Percentiles rank a stretch among this genome's conserved stretches.
phyloP scores from a whole-genome alignment of 1,139 yeast genomes.

The Suhomyces coccinellae region DNA sequence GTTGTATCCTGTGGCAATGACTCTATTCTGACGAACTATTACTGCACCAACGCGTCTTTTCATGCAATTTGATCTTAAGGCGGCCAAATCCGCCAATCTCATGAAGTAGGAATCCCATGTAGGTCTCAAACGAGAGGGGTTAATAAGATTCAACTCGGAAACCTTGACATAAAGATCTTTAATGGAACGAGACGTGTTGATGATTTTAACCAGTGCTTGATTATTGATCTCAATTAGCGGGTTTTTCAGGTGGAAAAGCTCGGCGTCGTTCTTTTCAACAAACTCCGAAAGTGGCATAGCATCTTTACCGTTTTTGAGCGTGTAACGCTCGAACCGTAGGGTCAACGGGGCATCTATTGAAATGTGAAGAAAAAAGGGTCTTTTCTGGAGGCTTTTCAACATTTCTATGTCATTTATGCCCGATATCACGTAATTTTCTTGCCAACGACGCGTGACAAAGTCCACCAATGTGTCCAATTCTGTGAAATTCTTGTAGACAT shows the following conservation, averaged over 20 bases:
- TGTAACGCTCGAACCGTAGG: conserved; percentile 53
- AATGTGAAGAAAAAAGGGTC: conserved; percentile 86
- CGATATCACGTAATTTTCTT: conserved; percentile 57
- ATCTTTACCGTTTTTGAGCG: conserved; percentile 4
- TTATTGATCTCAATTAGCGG: conserved; percentile 53
- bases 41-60: conserved; percentile 96
- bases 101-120: conserved; percentile 96
- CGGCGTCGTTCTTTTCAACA: conserved; percentile 45
- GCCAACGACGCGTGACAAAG: conserved; percentile 72
- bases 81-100: conserved; percentile 91
- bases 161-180: conserved; percentile 53
- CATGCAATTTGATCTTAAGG: conserved; percentile 93
- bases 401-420: conserved; percentile 47
- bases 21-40: conserved; percentile 79
- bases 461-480: conserved; percentile 51
- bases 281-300: conserved; percentile 39
- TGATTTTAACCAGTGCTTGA: conserved; percentile 59
- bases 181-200: conserved; percentile 55
- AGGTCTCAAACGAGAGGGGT: conserved; percentile 74
- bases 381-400: conserved; percentile 54
- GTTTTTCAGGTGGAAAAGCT: conserved; percentile 36
- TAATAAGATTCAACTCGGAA: conserved; percentile 53
- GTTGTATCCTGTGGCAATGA: conserved; percentile 94
- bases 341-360: conserved; percentile 74
- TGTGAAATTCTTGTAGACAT: conserved; percentile 3